Evolutionary conservation across 2,329 filamentous ascomycete species (phyloP).

Genomic region (Ampelomyces quisqualis): DNA sequence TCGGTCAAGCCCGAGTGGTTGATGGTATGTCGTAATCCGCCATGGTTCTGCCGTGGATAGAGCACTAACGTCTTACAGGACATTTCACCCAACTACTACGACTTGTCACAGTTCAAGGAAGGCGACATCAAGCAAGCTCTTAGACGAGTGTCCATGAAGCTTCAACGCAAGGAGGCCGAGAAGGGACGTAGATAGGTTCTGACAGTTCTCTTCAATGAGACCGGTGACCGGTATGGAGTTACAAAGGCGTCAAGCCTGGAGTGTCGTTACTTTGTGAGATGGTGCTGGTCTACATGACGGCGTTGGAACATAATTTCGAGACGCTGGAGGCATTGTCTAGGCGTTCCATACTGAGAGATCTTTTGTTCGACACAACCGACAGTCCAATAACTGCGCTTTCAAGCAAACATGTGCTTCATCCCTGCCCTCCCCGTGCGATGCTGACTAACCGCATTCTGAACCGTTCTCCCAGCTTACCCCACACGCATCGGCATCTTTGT

Average conservation of each 20-base stretch:
- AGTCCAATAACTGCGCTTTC: too few species aligned
- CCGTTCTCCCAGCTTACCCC: conserved; percentile 9
- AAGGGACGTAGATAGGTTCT: conserved; percentile 17
- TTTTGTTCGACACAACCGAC: too few species aligned
- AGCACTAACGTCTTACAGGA: conserved; percentile 58
- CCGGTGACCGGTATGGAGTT: too few species aligned
- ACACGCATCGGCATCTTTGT: conserved; percentile 16
- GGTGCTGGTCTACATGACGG: neutral
- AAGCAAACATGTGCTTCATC: too few species aligned
- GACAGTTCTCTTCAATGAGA: too few species aligned
- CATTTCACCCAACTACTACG: conserved; percentile 91
- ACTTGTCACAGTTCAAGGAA: conserved; percentile 76
- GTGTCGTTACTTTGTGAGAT: neutral
- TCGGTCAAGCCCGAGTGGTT: conserved; percentile 93
- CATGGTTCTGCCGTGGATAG: too few species aligned
- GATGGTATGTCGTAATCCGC: conserved; percentile 60
- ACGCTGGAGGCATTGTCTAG: neutral
- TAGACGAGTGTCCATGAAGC: conserved; percentile 55
- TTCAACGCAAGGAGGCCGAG: conserved; percentile 53
- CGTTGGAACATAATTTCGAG: neutral
- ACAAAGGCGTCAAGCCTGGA: too few species aligned
- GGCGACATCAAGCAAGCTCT: conserved; percentile 77
- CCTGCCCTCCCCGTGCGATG: too few species aligned
- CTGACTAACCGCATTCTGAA: conserved; percentile 5
- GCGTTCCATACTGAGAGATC: too few species aligned